Evolutionary conservation across 2,329 filamentous ascomycete species (phyloP).

Genomic region (Fusarium multiceps): DNA sequence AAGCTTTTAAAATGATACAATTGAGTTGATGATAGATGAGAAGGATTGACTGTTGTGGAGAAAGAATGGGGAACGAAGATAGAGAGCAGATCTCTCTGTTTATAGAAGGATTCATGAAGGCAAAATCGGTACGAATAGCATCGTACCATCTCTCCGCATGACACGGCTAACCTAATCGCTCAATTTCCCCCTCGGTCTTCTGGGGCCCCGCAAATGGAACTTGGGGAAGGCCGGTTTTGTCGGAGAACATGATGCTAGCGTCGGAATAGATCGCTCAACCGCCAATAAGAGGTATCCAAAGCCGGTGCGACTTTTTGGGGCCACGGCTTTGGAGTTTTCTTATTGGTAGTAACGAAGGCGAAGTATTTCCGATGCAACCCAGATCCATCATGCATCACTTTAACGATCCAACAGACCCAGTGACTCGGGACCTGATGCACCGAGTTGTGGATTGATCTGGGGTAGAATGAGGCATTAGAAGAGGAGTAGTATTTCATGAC

Average conservation of each 20-base stretch:
- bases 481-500: neutral
- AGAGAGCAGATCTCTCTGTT: neutral
- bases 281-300: neutral
- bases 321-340: neutral
- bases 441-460: neutral
- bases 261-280: neutral
- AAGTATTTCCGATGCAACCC: neutral
- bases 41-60: neutral
- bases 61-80: neutral
- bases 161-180: neutral
- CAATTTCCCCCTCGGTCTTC: neutral
- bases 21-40: neutral
- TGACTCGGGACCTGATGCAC: conserved; percentile 9
- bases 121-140: neutral
- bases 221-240: neutral
- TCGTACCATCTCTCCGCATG: neutral
- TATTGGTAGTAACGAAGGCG: neutral
- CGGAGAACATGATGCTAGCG: neutral
- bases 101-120: conserved; percentile 1
- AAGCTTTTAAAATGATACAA: too few relatives aligned
- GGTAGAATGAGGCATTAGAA: neutral
- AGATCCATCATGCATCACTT: neutral
- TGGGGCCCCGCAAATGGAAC: neutral
- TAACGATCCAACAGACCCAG: neutral
- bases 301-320: neutral